Conservation (phyloP, 345 rosid genomes). For the Gossypium thurberi region DNA sequence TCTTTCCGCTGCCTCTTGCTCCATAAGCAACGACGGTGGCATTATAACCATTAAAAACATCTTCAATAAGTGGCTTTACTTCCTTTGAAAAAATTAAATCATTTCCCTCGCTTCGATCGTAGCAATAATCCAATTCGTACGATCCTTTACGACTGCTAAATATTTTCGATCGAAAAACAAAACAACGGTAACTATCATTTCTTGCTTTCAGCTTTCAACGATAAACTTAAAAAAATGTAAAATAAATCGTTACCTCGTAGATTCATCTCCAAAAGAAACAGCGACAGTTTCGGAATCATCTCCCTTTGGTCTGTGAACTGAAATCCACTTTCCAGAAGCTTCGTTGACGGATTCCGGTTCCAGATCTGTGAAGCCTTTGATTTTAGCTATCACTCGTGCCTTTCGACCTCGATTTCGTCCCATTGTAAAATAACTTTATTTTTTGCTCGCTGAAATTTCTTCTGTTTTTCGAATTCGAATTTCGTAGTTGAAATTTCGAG, state of each 20-base stretch:
- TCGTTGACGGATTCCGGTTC: conserved; percentile 7
- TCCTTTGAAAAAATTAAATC: conserved; percentile 37
- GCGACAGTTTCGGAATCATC: conserved; percentile 36
- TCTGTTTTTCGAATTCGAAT: neutral
- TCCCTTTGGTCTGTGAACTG: conserved; percentile 38
- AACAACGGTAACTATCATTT: neutral
- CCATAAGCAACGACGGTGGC: conserved; percentile 62
- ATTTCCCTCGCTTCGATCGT: conserved; percentile 37
- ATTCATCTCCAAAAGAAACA: conserved; percentile 42
- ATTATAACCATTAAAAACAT: conserved; percentile 46
- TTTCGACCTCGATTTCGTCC: conserved; percentile 9
- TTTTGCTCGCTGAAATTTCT: neutral
- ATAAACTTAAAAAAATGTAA: neutral
- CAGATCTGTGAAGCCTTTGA: conserved; percentile 33
- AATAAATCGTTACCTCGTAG: conserved; percentile 27
- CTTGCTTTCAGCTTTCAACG: neutral
- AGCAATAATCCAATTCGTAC: conserved; percentile 48
- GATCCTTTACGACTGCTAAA: conserved; percentile 44
- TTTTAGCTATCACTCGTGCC: conserved; percentile 59
- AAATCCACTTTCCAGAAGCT: conserved; percentile 23
- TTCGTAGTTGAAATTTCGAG: neutral
- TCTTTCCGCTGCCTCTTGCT: conserved; percentile 64
- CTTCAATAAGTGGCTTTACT: conserved; percentile 45
- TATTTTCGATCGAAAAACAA: neutral
- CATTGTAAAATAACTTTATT: neutral